Base-by-base conservation (phyloP, 345 rosid genomes). In the Salix arbutifolia region DNA sequence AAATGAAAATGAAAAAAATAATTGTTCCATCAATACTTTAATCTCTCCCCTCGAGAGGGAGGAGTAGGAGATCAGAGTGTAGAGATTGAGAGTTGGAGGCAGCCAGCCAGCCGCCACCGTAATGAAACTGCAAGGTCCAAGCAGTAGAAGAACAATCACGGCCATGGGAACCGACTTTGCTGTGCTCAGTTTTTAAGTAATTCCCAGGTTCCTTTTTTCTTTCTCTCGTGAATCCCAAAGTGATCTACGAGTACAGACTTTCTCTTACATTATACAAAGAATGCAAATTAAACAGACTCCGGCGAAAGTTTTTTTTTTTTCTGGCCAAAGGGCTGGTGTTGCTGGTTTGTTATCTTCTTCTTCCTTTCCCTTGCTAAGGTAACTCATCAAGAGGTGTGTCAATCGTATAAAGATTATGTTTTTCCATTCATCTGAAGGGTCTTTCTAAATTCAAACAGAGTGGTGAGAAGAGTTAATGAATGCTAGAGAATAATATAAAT, bases 391-490 rank as follows among this genome's bases (percentile, higher is more conserved):
- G 62, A 56, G 62, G 62, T 4, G 5, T 56, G 62, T 56, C 4
- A 1, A 56, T 53, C 53, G 5, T 48, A 16, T 48, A 48, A 53
- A 21, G 12, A 53, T 53, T 2, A 53, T 8, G 60, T 53, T 7
- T 48, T 52, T 72, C 48, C 31, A 30, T 26, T 50, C 21, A 16
- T 66, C 78, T 26, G 25, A 79, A 91, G 98, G 74, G 72, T 11
- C 72, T 67, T 50, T 37, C 87, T 40, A 78, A 69, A 12, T 67
- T 81, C 19, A 78, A 84, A 81, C 61, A 72, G 62, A 82, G 72
- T 8, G 81, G 83, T 28, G 80, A 80, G n/a, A n/a, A 72, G 85
- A 84, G 65, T 79, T 83, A 60, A 13, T 85, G n/a, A n/a, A n/a
- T n/a, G n/a, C n/a, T n/a, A n/a, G n/a, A n/a, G n/a, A n/a, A n/a